Percentiles rank a stretch among this genome's conserved stretches.
These are phyloP conservation scores for Eimeria sp. DNA, from an alignment of 169 alveolate genomes.

Conservation along the genomic window DNA sequence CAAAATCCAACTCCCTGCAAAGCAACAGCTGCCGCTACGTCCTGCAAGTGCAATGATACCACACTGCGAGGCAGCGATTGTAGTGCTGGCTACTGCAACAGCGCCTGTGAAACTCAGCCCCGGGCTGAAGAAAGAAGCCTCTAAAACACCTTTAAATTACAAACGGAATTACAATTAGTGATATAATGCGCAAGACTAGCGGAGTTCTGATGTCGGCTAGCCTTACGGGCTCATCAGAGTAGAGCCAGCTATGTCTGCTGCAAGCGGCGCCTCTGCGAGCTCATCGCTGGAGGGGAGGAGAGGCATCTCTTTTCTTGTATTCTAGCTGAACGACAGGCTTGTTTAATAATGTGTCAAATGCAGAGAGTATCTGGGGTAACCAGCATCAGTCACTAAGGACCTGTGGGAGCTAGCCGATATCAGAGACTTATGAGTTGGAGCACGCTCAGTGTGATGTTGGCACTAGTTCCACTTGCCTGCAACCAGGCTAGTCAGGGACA, in stretches of 20 bases:
- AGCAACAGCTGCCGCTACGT: neutral
- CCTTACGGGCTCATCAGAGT: neutral
- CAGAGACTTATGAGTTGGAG: neutral
- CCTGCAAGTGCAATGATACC: slow-evolving; percentile 17
- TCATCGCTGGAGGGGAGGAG: neutral
- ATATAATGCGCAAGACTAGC: neutral
- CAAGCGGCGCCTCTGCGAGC: slow-evolving; percentile 30
- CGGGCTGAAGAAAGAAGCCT: slow-evolving; percentile 9
- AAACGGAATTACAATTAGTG: neutral
- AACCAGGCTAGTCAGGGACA: neutral
- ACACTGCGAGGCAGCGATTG: slow-evolving; percentile 35
- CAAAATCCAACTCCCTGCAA: neutral
- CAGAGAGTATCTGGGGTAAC: neutral
- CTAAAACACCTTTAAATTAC: neutral
- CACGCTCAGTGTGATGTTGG: neutral
- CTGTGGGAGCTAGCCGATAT: neutral
- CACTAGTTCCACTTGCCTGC: neutral
- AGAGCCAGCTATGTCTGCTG: slow-evolving; percentile 22
- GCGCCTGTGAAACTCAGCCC: neutral
- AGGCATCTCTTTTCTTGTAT: neutral
- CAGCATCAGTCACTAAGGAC: neutral
- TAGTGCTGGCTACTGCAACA: neutral
- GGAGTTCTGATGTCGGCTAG: neutral
- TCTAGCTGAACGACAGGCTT: neutral
- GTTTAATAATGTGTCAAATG: neutral